Percentiles rank a stretch among this genome's conserved stretches.
phyloP scores from a whole-genome alignment of 495 filamentous ascomycete species.

The Penicillium herquei region DNA sequence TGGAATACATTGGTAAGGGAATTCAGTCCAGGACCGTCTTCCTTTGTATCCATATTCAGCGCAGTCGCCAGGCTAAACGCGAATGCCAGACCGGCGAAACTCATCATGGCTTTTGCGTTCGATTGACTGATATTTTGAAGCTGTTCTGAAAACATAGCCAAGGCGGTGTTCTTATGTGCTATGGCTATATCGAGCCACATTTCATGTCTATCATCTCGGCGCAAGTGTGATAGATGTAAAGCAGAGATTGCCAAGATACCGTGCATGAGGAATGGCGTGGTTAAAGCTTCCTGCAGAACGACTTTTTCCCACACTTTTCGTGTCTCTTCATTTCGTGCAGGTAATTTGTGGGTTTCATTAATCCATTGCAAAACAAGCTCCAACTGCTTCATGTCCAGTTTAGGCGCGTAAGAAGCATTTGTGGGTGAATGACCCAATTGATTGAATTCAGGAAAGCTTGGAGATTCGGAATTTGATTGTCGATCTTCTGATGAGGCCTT shows the following conservation, averaged over 20 bases:
- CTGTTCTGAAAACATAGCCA: conserved; percentile 18
- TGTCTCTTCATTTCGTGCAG: conserved; percentile 20
- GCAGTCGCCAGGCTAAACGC: conserved; percentile 25
- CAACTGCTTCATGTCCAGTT: conserved; percentile 21
- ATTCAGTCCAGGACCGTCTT: conserved; percentile 17
- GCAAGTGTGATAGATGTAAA: conserved; percentile 29
- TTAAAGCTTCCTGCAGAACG: conserved; percentile 35
- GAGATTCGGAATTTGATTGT: neutral
- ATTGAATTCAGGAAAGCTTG: neutral
- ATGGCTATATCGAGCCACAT: conserved; percentile 24
- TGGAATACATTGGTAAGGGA: conserved; percentile 21
- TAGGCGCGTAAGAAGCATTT: neutral
- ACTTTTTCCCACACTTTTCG: conserved; percentile 27
- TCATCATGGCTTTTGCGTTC: conserved; percentile 24
- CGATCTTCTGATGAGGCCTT: neutral
- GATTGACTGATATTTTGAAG: conserved; percentile 10
- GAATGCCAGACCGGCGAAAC: conserved; percentile 20
- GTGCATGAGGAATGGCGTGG: conserved; percentile 34
- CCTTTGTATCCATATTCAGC: conserved; percentile 7
- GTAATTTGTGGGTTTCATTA: conserved; percentile 19
- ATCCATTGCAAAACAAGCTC: conserved; percentile 25
- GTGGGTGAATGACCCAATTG: neutral
- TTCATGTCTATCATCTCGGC: conserved; percentile 4
- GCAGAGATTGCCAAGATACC: conserved; percentile 36
- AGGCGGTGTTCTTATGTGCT: conserved; percentile 23